Conservation (phyloP, 106 monocot species). For the Phalaenopsis aphrodite region DNA sequence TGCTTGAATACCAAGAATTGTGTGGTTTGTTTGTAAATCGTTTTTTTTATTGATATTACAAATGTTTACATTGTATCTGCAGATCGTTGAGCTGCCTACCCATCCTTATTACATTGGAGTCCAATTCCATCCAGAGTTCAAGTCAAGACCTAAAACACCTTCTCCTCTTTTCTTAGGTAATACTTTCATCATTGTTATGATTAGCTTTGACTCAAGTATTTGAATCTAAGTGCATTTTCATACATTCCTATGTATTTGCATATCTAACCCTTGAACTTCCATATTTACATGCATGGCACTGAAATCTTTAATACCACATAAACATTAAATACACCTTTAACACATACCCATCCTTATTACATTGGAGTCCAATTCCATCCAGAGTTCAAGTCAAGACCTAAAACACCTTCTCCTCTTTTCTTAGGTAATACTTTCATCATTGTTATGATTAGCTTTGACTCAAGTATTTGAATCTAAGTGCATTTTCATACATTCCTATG, state of each 20-base stretch:
- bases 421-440: constrained; percentile 37
- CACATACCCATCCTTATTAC: constrained; percentile 75
- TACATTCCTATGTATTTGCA: too few relatives aligned
- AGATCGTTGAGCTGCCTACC: constrained; percentile 82
- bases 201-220: not conserved
- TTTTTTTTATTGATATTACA: constrained; percentile 1
- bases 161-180: constrained; percentile 83
- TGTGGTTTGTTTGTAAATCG: constrained; percentile 21
- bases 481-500: too few relatives aligned
- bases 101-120: constrained; percentile 91
- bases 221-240: not conserved
- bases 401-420: constrained; percentile 81
- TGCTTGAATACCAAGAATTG: too few relatives aligned
- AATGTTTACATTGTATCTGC: constrained; percentile 10
- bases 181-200: not conserved
- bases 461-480: not conserved
- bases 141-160: constrained; percentile 87
- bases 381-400: constrained; percentile 92
- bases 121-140: constrained; percentile 98
- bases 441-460: not conserved
- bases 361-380: constrained; percentile 97
- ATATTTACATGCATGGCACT: too few relatives aligned
- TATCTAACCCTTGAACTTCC: too few relatives aligned
- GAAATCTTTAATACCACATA: too few relatives aligned
- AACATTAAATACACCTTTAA: too few relatives aligned